Conservation (phyloP, 176 grass and related monocot species). For the Eremochloa ophiuroides region DNA sequence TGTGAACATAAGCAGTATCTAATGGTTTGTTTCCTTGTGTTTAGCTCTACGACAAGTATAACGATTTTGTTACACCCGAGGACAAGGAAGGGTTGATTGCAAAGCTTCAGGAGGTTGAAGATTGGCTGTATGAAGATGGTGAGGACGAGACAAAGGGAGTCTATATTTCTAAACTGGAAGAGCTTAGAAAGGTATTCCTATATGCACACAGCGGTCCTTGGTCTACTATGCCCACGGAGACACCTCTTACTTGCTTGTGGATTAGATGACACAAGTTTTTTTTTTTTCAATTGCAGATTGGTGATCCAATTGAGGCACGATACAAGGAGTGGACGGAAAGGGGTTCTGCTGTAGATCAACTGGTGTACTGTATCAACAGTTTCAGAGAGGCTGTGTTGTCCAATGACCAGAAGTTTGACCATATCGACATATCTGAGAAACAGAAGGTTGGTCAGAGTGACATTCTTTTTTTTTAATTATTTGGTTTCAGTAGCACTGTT, state of each 20-base stretch:
- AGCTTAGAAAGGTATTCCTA: conserved; percentile 61
- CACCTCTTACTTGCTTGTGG: not conserved
- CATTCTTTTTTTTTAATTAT: not conserved
- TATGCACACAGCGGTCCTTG: not conserved
- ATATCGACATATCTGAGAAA: conserved; percentile 82
- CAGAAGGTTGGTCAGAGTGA: conserved; percentile 54
- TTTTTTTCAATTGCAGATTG: conserved; percentile 58
- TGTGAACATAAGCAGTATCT: not conserved
- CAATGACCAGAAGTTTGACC: conserved; percentile 77
- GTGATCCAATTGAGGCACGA: conserved; percentile 63
- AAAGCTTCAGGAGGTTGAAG: conserved; percentile 87
- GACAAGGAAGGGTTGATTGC: conserved; percentile 73
- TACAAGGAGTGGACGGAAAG: conserved; percentile 78
- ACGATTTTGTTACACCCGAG: conserved; percentile 53
- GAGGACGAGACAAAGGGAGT: conserved; percentile 99
- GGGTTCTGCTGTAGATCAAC: conserved; percentile 58
- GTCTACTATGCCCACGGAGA: not conserved
- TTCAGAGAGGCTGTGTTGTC: conserved; percentile 83
- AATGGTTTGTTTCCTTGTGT: conserved; percentile 31
- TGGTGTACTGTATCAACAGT: conserved; percentile 74
- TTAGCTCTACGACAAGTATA: conserved; percentile 76
- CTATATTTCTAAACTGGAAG: conserved; percentile 89
- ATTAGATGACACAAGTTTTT: not conserved
- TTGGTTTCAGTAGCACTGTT: not conserved
- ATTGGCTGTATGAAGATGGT: conserved; percentile 98